Conservation (phyloP, 331 rosid species). For the Cucumis variabilis region DNA sequence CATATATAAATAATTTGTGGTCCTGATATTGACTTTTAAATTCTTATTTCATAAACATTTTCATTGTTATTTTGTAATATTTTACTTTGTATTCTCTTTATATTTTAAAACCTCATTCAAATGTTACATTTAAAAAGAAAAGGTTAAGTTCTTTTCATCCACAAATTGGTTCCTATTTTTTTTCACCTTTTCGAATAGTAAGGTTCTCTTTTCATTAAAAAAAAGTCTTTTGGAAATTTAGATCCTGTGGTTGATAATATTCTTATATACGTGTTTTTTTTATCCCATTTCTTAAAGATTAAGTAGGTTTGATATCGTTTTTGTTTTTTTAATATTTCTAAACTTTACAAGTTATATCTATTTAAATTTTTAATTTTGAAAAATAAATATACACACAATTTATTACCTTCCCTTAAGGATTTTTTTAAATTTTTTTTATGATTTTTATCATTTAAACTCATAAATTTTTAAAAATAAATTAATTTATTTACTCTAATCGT, state of each 20-base stretch:
- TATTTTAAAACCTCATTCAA: background rate
- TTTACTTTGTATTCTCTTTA: background rate
- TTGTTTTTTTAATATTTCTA: too few species aligned
- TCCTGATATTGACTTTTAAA: slow-evolving; percentile 14
- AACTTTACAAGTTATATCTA: too few species aligned
- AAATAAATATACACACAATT: too few species aligned
- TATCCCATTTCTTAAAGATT: background rate
- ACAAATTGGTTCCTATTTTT: background rate
- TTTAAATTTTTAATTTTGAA: too few species aligned
- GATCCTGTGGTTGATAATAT: background rate
- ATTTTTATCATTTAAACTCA: too few species aligned
- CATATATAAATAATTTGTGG: slow-evolving; percentile 15
- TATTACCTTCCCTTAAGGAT: too few species aligned
- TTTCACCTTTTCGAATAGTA: slow-evolving; percentile 20
- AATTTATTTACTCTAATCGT: too few species aligned
- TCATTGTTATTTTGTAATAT: too few species aligned
- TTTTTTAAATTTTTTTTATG: too few species aligned
- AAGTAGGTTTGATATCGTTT: background rate
- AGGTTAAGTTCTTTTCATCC: slow-evolving; percentile 21
- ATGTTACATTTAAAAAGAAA: background rate
- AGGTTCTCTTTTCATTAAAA: background rate
- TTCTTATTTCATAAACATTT: background rate
- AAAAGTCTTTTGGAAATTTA: background rate
- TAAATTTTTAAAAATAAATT: too few species aligned
- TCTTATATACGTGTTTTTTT: background rate